Evolutionary conservation across 495 filamentous ascomycete genomes (phyloP).

Genomic region (Neurospora africana): DNA sequence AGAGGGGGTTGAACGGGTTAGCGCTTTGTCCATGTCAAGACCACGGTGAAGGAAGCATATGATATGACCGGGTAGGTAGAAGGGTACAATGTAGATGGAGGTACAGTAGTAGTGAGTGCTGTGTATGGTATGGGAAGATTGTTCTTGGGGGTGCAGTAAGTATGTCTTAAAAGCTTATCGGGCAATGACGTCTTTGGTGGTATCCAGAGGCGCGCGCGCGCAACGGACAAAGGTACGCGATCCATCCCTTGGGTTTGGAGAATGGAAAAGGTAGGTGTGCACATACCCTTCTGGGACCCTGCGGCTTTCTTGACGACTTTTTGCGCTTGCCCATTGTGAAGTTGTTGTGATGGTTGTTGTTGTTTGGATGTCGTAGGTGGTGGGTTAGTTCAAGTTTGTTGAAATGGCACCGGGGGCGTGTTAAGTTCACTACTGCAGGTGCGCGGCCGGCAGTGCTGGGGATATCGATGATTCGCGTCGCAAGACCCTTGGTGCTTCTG

Average conservation of each 20-base stretch:
- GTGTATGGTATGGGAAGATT: not conserved
- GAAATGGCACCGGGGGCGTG: not conserved
- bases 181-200: not conserved
- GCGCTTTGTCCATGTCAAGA: not conserved
- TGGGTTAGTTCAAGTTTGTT: not conserved
- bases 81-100: not conserved
- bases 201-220: not conserved
- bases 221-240: not conserved
- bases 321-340: slow-evolving; percentile 73
- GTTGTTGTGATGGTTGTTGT: not conserved
- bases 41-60: not conserved
- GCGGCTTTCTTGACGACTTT: slow-evolving; percentile 78
- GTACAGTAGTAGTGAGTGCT: not conserved
- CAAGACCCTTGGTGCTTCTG: not conserved
- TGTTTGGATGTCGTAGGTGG: not conserved
- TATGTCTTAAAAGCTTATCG: not conserved
- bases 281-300: slow-evolving; percentile 70
- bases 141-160: not conserved
- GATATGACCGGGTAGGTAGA: not conserved
- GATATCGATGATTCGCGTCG: not conserved
- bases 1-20: not conserved
- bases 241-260: not conserved
- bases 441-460: not conserved
- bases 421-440: not conserved
- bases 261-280: not conserved